Conservation (phyloP, 768 basidiomycete genomes). For the Termitomyces eurrhizus region DNA sequence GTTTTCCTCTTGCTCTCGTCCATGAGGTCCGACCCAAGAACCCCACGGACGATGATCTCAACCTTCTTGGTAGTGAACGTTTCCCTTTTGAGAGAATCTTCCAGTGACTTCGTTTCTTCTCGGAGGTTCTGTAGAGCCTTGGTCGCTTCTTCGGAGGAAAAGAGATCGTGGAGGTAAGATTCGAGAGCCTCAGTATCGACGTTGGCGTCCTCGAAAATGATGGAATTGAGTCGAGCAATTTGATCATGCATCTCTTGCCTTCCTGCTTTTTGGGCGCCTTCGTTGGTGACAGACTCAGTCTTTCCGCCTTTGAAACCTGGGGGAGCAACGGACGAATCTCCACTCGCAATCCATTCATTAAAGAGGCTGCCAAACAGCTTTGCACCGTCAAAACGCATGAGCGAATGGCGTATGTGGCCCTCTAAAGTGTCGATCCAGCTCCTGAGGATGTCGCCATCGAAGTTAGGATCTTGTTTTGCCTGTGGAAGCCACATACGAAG, state of each 20-base stretch:
- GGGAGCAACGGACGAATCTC: slow-evolving; percentile 31
- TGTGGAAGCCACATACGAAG: slow-evolving; percentile 36
- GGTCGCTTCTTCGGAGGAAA: slow-evolving; percentile 27
- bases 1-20: slow-evolving; percentile 36
- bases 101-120: slow-evolving; percentile 24
- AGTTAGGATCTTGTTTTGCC: slow-evolving; percentile 37
- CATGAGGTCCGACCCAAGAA: slow-evolving; percentile 34
- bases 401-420: slow-evolving; percentile 32
- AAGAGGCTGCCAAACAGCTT: slow-evolving; percentile 38
- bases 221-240: slow-evolving; percentile 26
- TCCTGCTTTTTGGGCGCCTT: slow-evolving; percentile 28
- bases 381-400: slow-evolving; percentile 35
- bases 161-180: slow-evolving; percentile 34
- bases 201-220: slow-evolving; percentile 34
- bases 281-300: slow-evolving; percentile 1
- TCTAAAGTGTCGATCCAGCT: slow-evolving; percentile 37
- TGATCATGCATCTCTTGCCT: slow-evolving; percentile 38
- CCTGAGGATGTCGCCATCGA: slow-evolving; percentile 29
- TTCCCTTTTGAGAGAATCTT: slow-evolving; percentile 21
- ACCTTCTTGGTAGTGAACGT: slow-evolving; percentile 25
- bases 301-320: slow-evolving; percentile 10
- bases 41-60: slow-evolving; percentile 26
- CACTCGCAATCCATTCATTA: slow-evolving; percentile 41
- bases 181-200: slow-evolving; percentile 30
- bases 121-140: slow-evolving; percentile 28